Evolutionary conservation across 139 green algal species (phyloP), one percentile per base, ranked within the genome.

Genomic region (Chlamydomonas sphaeroides): DNA sequence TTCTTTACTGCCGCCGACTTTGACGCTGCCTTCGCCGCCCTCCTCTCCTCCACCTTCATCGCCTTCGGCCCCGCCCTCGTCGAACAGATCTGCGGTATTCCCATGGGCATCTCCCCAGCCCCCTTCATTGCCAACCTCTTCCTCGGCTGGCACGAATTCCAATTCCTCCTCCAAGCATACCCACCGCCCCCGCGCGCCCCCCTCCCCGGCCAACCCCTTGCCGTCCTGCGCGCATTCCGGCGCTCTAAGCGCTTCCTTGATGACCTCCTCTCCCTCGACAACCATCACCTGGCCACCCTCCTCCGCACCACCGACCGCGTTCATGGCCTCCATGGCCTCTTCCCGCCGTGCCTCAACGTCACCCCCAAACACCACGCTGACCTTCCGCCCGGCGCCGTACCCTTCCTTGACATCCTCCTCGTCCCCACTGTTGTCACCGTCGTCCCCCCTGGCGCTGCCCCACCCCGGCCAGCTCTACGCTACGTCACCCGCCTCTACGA

Each of bases 121-220:
- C 63, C 33, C 2, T 69, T 69, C 63, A 69, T 45, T 15, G 63
- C 63, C 33, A 69, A 69, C 63, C 63, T 69, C 63, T 69, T 69
- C 63, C 33, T 69, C 33, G 63, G 30, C 63, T 69, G 63, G 63
- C 48, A 48, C 18, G 63, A 69, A 28, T 48, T n/a, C 15, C 5
- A 35, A 8, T 48, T 48, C 63, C 63, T 69, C n/a, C 18, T 38
- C 61, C 45, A 10, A 53, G 45, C 14, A 53, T 14, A 53, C 45
- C n/a, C n/a, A n/a, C n/a, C n/a, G n/a, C n/a, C n/a, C n/a, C n/a
- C n/a, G n/a, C n/a, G n/a, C 45, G 14, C 45, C 45, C 11, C 45
- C 45, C 14, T 14, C 45, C 45, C 45, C 45, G 45, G 11, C 45
- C 45, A 53, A 53, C 45, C 11, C 45, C 45, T 21, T 21, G 45